Conservation (phyloP, 1,284 basidiomycete species). For the Irpex rosettiformis region DNA sequence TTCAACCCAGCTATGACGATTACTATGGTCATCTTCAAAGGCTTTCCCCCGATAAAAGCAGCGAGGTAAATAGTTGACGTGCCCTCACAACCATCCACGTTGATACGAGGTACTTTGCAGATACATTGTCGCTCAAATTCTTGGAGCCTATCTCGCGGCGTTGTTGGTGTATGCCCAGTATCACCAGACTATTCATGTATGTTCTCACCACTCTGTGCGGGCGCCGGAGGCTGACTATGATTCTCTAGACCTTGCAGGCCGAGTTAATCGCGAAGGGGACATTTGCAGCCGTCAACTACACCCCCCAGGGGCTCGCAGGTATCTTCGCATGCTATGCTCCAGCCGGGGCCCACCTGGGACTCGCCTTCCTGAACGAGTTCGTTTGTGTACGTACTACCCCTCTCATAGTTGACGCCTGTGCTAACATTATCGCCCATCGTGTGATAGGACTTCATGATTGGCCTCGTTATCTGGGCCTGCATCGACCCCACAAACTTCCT, state of each 20-base stretch:
- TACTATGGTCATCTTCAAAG: slow-evolving; percentile 46
- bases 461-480: slow-evolving; percentile 50
- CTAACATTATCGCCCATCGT: not conserved
- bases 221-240: slow-evolving; percentile 4
- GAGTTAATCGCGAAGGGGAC: slow-evolving; percentile 38
- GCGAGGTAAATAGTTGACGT: slow-evolving; percentile 32
- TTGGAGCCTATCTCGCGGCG: slow-evolving; percentile 61
- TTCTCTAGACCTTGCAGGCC: slow-evolving; percentile 34
- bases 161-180: slow-evolving; percentile 61
- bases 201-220: slow-evolving; percentile 20
- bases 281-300: slow-evolving; percentile 46
- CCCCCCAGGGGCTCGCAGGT: slow-evolving; percentile 56
- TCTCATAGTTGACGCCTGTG: not conserved
- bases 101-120: slow-evolving; percentile 36
- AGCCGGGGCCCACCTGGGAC: slow-evolving; percentile 48
- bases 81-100: not conserved
- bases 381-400: slow-evolving; percentile 43
- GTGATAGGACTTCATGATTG: slow-evolving; percentile 64
- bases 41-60: slow-evolving; percentile 54
- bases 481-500: slow-evolving; percentile 62
- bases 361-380: slow-evolving; percentile 64
- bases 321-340: slow-evolving; percentile 55
- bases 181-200: slow-evolving; percentile 41
- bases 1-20: slow-evolving; percentile 64
- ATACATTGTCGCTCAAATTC: slow-evolving; percentile 60